Base-by-base conservation (phyloP, 176 grass and related monocot species). In the Oryza longistaminata region DNA sequence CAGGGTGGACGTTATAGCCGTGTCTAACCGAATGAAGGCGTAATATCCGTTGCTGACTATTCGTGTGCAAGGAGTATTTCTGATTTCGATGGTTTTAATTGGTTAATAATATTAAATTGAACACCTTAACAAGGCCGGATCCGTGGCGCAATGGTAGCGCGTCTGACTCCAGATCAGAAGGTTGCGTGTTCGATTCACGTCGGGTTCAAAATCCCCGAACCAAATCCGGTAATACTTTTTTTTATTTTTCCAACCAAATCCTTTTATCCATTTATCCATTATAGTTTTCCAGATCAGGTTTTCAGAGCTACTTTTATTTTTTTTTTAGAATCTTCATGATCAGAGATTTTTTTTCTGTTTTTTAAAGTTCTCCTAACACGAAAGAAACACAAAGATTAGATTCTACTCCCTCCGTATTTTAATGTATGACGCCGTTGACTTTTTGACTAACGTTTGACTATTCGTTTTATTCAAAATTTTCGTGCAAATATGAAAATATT, bases 81-180 rank as follows among this genome's bases (percentile, higher is more conserved):
- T 55, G 3, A 55, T 55, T 58, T 58, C 48, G 2, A 53, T 17
- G 0, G 42, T 43, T 43, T 0, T 2, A 43, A 0, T 2, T 10
- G 35, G 0, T 43, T 43, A 0, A 43, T 43, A 43, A 11, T 0
- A 0, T 1, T 40, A 40, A 40, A 40, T 40, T 8, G 0, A 0
- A 39, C 6, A 0, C 0, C 0, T 2, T 61, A 9, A 10, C 55
- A 22, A 2, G 0, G n/a, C 0, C 58, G 95, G 92, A 97, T 95
- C 95, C 91, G 83, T 95, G 91, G 93, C 95, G 89, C 91, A 92
- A 95, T 95, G 93, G 93, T 98, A 95, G 95, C 95, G 87, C 89
- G 89, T 93, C 93, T 95, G 89, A 97, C 95, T 97, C 91, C 93
- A 98, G 93, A 98, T 98, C 93, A 97, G 91, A 95, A 97, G 95